These are phyloP conservation scores for Paralagenidium karlingii DNA, from an alignment of 352 stramenopile genomes.

Conservation along the genomic window DNA sequence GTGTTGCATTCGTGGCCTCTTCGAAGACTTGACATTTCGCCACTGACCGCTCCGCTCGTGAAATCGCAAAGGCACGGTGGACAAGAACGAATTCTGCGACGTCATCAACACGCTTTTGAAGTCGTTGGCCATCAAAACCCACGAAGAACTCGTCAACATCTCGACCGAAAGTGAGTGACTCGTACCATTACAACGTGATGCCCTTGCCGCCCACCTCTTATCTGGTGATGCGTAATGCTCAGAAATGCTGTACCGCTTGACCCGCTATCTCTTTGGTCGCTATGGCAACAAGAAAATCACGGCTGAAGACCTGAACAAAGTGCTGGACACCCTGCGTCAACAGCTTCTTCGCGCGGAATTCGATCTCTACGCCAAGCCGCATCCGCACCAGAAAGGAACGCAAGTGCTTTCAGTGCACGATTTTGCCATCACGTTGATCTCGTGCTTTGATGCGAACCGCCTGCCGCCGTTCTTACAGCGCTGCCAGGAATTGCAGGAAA, in stretches of 20 bases:
- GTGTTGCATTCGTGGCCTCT: background rate
- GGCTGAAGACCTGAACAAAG: slow-evolving; percentile 27
- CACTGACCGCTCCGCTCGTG: no score
- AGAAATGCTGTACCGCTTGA: slow-evolving; percentile 33
- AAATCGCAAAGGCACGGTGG: slow-evolving; percentile 22
- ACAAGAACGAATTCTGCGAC: slow-evolving; percentile 61
- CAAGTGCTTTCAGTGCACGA: slow-evolving; percentile 57
- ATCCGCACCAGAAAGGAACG: slow-evolving; percentile 18
- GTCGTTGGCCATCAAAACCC: slow-evolving; percentile 16
- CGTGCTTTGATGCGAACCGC: slow-evolving; percentile 55
- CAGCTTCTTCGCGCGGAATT: slow-evolving; percentile 56
- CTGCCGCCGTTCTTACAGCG: slow-evolving; percentile 40
- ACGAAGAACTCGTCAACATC: slow-evolving; percentile 8
- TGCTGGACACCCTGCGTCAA: slow-evolving; percentile 36
- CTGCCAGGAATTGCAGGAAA: slow-evolving; percentile 39
- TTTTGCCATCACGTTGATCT: slow-evolving; percentile 65
- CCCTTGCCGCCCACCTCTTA: no score
- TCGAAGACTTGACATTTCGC: background rate
- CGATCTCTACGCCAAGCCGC: slow-evolving; percentile 43
- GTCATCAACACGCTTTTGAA: slow-evolving; percentile 55
- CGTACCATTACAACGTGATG: background rate
- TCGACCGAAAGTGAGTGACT: slow-evolving; percentile 15
- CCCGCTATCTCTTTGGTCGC: slow-evolving; percentile 46
- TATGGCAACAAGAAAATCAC: slow-evolving; percentile 45
- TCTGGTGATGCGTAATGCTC: slow-evolving; percentile 2